phyloP scores from a whole-genome alignment of 441 rosid genomes.

The Pelargonium citronellum region DNA sequence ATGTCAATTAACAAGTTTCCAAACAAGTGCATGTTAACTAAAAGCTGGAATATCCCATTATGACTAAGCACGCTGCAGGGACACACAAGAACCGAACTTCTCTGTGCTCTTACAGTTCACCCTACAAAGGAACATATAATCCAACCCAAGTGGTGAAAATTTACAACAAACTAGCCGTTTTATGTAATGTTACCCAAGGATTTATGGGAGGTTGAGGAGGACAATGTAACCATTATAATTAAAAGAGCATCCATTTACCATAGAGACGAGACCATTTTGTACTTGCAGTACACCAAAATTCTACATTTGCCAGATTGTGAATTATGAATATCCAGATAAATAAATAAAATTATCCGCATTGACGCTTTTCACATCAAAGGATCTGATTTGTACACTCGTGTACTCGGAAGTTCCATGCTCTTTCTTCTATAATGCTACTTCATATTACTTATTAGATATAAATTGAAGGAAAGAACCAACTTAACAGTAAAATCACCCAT shows the following conservation, averaged over 20 bases:
- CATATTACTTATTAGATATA: neutral
- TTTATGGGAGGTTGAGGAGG: neutral
- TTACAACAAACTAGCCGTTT: neutral
- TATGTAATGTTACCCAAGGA: neutral
- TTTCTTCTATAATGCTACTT: neutral
- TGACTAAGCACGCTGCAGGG: neutral
- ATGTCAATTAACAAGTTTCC: neutral
- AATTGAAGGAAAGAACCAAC: neutral
- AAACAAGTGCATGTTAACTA: neutral
- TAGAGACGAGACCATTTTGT: too few species aligned
- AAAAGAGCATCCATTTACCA: neutral
- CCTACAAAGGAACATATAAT: neutral
- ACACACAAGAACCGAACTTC: neutral
- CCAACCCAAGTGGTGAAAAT: too few species aligned
- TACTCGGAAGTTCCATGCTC: neutral
- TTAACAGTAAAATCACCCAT: neutral
- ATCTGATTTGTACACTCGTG: neutral
- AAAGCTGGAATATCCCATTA: neutral
- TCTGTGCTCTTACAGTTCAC: neutral
- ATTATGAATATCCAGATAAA: neutral
- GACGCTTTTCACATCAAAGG: neutral
- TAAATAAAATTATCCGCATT: neutral
- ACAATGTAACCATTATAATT: neutral
- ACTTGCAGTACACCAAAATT: neutral
- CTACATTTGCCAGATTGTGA: neutral